Percentiles rank a stretch among this genome's conserved stretches.
phyloP scores from a whole-genome alignment of 177 flowering plant genomes.

The Vitis hybrid region DNA sequence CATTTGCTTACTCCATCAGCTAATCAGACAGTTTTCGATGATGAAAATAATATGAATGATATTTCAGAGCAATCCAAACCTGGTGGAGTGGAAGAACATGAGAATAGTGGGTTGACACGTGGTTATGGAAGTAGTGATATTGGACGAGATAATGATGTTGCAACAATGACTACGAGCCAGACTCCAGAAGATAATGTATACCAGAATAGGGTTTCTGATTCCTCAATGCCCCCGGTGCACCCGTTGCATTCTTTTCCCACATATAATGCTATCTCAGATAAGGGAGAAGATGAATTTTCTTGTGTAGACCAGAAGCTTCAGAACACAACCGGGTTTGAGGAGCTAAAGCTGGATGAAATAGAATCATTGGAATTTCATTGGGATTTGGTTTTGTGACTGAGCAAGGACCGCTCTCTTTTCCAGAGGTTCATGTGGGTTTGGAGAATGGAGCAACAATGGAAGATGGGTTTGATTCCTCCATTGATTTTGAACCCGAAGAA shows the following conservation, averaged over 20 bases:
- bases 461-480: no score
- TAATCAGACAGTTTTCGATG: slow-evolving; percentile 15
- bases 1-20: slow-evolving; percentile 7
- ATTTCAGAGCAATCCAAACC: slow-evolving; percentile 16
- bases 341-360: no score
- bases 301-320: no score
- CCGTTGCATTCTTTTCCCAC: slow-evolving; percentile 23
- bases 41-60: slow-evolving; percentile 14
- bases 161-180: slow-evolving; percentile 4
- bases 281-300: slow-evolving; percentile 23
- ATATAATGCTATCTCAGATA: slow-evolving; percentile 21
- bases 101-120: slow-evolving; percentile 15
- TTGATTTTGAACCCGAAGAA: no score
- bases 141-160: slow-evolving; percentile 10
- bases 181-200: slow-evolving; percentile 18
- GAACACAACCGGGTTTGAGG: no score
- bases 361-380: no score
- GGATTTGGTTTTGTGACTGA: no score
- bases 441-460: no score
- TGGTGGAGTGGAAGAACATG: slow-evolving; percentile 22
- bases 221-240: slow-evolving; percentile 16
- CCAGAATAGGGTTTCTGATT: slow-evolving; percentile 16
- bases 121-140: slow-evolving; percentile 9
- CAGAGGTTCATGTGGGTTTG: no score
- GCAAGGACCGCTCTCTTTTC: no score